Conservation (phyloP, 495 filamentous ascomycete species). For the Pseudoneurospora amorphoporcata region DNA sequence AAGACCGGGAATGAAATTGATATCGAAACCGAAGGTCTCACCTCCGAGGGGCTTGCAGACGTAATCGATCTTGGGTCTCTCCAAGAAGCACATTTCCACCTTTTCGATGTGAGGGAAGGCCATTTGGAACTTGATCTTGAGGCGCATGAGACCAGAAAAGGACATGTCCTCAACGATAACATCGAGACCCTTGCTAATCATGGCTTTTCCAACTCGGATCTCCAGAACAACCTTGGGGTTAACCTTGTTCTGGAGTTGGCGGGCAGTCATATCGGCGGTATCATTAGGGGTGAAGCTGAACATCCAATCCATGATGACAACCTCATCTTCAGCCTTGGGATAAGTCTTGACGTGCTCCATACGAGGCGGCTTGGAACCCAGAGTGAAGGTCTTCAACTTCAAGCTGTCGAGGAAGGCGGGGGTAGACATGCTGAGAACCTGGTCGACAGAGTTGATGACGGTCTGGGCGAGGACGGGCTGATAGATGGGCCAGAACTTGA, state of each 20-base stretch:
- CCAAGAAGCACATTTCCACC: constrained; percentile 81
- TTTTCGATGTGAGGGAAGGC: constrained; percentile 91
- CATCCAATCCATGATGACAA: constrained; percentile 98
- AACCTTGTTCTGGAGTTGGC: constrained; percentile 85
- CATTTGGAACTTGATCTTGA: constrained; percentile 95
- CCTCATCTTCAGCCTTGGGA: constrained; percentile 88
- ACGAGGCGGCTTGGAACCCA: constrained; percentile 89
- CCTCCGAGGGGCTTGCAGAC: constrained; percentile 96
- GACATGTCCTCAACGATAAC: constrained; percentile 98
- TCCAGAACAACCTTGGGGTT: constrained; percentile 96
- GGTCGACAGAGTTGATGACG: constrained; percentile 86
- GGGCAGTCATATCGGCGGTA: constrained; percentile 76
- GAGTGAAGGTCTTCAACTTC: constrained; percentile 78
- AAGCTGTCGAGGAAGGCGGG: constrained; percentile 90
- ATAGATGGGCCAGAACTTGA: constrained; percentile 99
- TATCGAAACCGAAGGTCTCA: constrained; percentile 91
- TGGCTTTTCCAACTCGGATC: constrained; percentile 83
- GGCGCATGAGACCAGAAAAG: constrained; percentile 84
- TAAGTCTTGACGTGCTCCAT: constrained; percentile 98
- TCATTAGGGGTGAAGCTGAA: constrained; percentile 99
- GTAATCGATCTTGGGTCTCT: constrained; percentile 70
- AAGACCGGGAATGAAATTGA: constrained; percentile 94
- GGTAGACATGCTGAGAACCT: constrained; percentile 83
- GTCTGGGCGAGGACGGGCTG: constrained; percentile 86
- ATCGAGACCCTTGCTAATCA: constrained; percentile 92